Evolutionary conservation across 306 rosid species (phyloP), one percentile per base, ranked within the genome.

Genomic region (Glycyrrhiza uralensis): DNA sequence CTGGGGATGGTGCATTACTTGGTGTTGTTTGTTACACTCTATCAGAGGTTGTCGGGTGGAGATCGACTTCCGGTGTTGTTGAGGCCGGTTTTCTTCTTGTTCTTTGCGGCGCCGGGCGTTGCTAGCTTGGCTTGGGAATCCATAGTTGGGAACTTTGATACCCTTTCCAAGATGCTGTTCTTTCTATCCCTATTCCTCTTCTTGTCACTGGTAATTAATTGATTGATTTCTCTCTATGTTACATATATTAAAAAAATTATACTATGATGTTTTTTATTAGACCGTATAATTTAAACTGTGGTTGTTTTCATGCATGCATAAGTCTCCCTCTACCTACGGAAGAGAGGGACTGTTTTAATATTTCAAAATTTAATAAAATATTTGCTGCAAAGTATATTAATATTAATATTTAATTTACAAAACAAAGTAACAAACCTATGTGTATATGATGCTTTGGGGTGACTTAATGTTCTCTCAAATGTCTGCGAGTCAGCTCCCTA

Each of bases 91-190:
- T 86, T 82, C 59, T 86, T 86, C 78, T 74, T 84, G 83, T 89
- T 89, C 85, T 76, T 87, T 33, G 91, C 89, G 4, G 88, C 95
- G n/a, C 95, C 89, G 0, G 76, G 88, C 13, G 71, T 86, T 3
- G 95, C 91, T 0, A 80, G 91, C 70, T 71, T 89, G 77, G 85
- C 95, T 52, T 89, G 91, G 95, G 77, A 78, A 70, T 76, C 89
- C 23, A 84, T 89, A 0, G 77, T 82, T 19, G 89, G 92, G 0
- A 49, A 39, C 17, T 84, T 86, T 44, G 89, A 84, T 38, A 84
- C 71, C 23, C 44, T 69, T 30, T 86, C 95, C 70, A 86, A 86
- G 86, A 86, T 89, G 88, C 88, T 89, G 8, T 89, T 86, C 84
- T 89, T 86, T 60, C 89, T 89, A 4, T 86, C 95, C 29, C 65